phyloP scores from a whole-genome alignment of 176 grass and related monocot species.

The Carex myosuroides region DNA sequence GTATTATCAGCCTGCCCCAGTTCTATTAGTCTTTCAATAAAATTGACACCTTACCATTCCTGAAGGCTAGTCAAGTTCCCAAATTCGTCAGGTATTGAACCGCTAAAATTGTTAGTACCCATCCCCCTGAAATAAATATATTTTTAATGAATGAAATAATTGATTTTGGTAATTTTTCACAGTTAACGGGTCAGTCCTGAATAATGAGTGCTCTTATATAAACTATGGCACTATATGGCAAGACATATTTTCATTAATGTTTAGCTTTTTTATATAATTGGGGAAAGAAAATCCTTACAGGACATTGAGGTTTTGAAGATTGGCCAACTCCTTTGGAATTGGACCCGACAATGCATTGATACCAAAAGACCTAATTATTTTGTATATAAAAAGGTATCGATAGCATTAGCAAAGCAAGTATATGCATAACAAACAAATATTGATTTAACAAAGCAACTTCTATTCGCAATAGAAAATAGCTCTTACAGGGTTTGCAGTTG shows the following conservation, averaged over 20 bases:
- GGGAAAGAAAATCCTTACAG: constrained; percentile 45
- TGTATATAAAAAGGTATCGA: not conserved
- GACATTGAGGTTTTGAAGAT: constrained; percentile 34
- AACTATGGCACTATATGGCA: not conserved
- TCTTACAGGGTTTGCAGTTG: not conserved
- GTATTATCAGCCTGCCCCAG: not conserved
- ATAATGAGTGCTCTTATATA: not conserved
- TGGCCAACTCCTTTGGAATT: constrained; percentile 73
- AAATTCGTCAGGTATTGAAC: constrained; percentile 57
- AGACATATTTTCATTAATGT: not conserved
- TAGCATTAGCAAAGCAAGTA: not conserved
- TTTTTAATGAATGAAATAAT: not conserved
- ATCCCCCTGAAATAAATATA: constrained; percentile 42
- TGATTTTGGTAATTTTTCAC: not conserved
- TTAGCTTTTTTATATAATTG: not conserved
- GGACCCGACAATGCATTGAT: constrained; percentile 77
- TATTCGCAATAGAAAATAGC: not conserved
- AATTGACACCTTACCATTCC: constrained; percentile 33
- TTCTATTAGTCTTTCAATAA: not conserved
- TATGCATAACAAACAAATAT: not conserved
- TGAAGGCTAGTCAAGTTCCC: constrained; percentile 52
- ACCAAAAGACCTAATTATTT: constrained; percentile 42
- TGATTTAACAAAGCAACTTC: not conserved
- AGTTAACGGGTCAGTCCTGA: not conserved
- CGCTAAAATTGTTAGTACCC: constrained; percentile 62